Percentiles rank a stretch among this genome's conserved stretches.
phyloP scores from a whole-genome alignment of 331 rosid genomes.

The Telfairia occidentalis region DNA sequence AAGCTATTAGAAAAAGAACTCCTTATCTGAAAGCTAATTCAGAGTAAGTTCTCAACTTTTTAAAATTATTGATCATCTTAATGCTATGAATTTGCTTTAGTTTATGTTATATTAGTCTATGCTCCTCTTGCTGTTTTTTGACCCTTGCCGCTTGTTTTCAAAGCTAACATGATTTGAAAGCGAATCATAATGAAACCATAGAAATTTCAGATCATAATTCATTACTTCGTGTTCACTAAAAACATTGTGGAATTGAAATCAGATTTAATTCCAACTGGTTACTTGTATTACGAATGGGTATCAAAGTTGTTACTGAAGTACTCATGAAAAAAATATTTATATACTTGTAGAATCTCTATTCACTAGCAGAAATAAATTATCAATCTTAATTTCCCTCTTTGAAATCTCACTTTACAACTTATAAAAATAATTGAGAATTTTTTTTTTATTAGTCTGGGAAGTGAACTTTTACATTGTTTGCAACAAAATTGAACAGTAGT shows the following conservation, averaged over 20 bases:
- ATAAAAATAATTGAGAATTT: not conserved
- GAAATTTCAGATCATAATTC: not conserved
- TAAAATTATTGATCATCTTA: constrained; percentile 3
- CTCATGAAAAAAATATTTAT: not conserved
- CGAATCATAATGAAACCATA: not conserved
- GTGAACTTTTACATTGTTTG: not conserved
- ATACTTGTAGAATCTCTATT: not conserved
- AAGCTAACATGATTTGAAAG: not conserved
- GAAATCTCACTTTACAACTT: not conserved
- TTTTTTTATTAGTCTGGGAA: not conserved
- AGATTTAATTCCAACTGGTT: not conserved
- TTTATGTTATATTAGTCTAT: not conserved
- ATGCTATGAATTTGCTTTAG: not conserved
- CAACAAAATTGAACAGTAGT: not conserved
- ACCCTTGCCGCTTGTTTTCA: not conserved
- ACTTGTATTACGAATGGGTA: not conserved
- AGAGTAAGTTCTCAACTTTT: constrained; percentile 48
- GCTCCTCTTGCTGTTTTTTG: not conserved
- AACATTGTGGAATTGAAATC: not conserved
- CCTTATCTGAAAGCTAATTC: constrained; percentile 67
- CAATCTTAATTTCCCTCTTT: not conserved
- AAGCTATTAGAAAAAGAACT: constrained; percentile 60
- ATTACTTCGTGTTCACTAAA: not conserved
- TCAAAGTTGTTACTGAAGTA: not conserved
- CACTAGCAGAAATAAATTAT: not conserved